Base-by-base conservation (phyloP, 129 eudicot species). In the Escallonia herrerae region DNA sequence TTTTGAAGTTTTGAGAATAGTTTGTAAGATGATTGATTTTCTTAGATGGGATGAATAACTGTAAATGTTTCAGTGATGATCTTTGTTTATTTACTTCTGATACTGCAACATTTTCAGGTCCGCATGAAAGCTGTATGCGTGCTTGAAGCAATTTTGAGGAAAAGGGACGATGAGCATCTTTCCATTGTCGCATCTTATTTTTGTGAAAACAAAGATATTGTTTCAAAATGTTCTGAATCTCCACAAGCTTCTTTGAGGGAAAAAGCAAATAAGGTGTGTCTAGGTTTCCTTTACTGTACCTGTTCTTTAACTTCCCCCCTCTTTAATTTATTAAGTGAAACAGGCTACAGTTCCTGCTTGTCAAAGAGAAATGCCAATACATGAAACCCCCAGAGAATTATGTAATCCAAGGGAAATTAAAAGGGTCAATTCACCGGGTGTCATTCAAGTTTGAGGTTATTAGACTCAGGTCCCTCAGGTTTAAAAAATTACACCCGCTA, bases 171-270 rank as follows among this genome's bases (percentile, higher is more conserved):
- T 42, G 95, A 79, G 37, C 80, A 77, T 22, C 77, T 86, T 75
- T 67, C 76, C 39, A 64, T 74, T 57, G 68, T 86, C 51, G 72
- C 64, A 15, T 82, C 88, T 56, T 86, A 84, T 78, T 93, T 93
- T 65, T 57, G 69, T 60, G 97, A 83, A 43, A 83, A 86, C 74
- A 81, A 10, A 9, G 91, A 93, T 71, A 78, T 48, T 6, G 85
- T 93, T 47, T 69, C 83, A 5, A 84, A 75, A 62, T 93, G 98
- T 82, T 83, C 91, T 8, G 98, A 93, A 69, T 93, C 98, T 65
- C 98, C 98, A 14, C 98, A 93, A 78, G 91, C 96, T 58, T 93
- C 98, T 79, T 70, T 93, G 66, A 77, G 98, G 72, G 98, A 93
- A 72, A 89, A 89, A 66, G 87, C 97, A 56, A 81, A 66, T 55